Conservation (phyloP, 2,329 filamentous ascomycete genomes). For the Colletotrichum orchidophilum region DNA sequence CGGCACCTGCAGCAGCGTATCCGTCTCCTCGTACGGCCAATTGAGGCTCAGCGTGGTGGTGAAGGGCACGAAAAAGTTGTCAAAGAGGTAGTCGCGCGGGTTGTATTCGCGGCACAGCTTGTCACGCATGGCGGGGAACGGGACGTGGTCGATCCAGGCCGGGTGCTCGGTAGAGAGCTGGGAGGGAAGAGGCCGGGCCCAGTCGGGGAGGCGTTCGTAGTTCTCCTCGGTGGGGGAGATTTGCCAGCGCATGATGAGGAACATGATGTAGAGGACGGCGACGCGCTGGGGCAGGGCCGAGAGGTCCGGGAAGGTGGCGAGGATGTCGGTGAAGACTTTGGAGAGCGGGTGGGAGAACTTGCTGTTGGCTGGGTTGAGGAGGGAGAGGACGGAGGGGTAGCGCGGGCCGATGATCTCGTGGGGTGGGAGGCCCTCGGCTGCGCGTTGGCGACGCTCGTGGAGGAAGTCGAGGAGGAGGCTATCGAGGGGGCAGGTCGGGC, state of each 20-base stretch:
- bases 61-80: slow-evolving; percentile 85
- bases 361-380: slow-evolving; percentile 75
- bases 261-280: slow-evolving; percentile 86
- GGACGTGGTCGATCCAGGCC: slow-evolving; percentile 83
- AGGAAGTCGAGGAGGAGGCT: slow-evolving; percentile 83
- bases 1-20: slow-evolving; percentile 70
- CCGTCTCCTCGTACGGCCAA: slow-evolving; percentile 83
- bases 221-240: slow-evolving; percentile 82
- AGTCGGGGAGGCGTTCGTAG: slow-evolving; percentile 80
- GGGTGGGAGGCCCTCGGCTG: slow-evolving; percentile 70
- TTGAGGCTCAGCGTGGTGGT: slow-evolving; percentile 80
- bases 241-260: slow-evolving; percentile 86
- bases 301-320: slow-evolving; percentile 84
- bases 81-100: slow-evolving; percentile 68
- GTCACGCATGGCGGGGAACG: slow-evolving; percentile 82
- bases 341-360: slow-evolving; percentile 79
- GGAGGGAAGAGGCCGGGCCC: slow-evolving; percentile 71
- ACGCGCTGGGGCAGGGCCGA: slow-evolving; percentile 82
- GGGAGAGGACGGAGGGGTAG: slow-evolving; percentile 81
- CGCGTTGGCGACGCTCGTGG: slow-evolving; percentile 71
- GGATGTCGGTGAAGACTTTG: slow-evolving; percentile 85
- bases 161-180: slow-evolving; percentile 78
- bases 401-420: slow-evolving; percentile 77
- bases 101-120: slow-evolving; percentile 63
- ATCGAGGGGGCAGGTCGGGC: slow-evolving; percentile 81